Evolutionary conservation across 257 asterid genomes (phyloP), one percentile per base, ranked within the genome.

Genomic region (Penstemon eatonii): DNA sequence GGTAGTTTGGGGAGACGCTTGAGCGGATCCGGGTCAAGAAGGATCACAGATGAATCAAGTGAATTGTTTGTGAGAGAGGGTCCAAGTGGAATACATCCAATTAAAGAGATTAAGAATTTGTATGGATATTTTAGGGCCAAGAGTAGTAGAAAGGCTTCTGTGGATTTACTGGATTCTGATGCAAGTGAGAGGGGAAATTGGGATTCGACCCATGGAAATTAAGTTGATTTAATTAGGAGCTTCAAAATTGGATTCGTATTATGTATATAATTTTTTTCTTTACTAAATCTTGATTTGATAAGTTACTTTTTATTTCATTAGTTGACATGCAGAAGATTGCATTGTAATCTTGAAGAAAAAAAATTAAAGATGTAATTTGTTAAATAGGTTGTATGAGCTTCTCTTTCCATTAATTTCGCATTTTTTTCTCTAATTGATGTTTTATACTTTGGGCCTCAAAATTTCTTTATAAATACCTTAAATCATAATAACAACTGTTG

Each of bases 51-150:
- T 4, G 95, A 84, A 7, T 36, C 68, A 61, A 83, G 70, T 1
- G 93, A 85, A 3, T 18, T 68, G 4, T 80, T 79, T 1, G 46
- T 78, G 25, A 86, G 73, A 47, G 96, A 86, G 6, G 78, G 80
- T 40, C 83, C 73, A 9, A 76, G 55, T 37, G 77, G 86, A 5
- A 62, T 80, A 19, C 77, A 68, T 39, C 87, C 91, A 3, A 71
- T 84, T 41, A 91, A 85, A 56, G 96, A 92, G 66, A 81, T 87
- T 42, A 78, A 85, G 78, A 89, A 85, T 60, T 74, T 92, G 39
- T 89, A 87, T 49, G 96, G 98, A 0, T 76, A 85, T 9, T 65
- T 92, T 73, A 87, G 95, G 70, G 72, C 81, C 0, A 82, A 77
- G 65, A 89, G 93, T 50, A 75, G 90, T 70, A 73, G 88, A 40